phyloP scores from a whole-genome alignment of 768 basidiomycete species.

The Candolleomyces aberdarensis region DNA sequence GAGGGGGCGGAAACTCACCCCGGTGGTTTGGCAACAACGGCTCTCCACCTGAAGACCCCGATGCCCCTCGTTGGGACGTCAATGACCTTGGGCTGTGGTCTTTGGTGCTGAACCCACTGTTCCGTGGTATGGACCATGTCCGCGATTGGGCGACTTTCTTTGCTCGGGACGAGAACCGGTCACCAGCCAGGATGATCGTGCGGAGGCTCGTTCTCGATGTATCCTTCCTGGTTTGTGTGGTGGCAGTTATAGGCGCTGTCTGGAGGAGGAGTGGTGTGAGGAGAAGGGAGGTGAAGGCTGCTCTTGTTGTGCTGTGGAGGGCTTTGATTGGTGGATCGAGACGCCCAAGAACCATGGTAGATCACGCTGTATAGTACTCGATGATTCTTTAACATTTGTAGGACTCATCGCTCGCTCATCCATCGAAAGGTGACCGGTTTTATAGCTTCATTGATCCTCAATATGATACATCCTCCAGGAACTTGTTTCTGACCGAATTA shows the following conservation, averaged over 20 bases:
- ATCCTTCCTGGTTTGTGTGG: slow-evolving; percentile 65
- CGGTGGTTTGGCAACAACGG: slow-evolving; percentile 34
- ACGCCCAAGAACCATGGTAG: slow-evolving; percentile 41
- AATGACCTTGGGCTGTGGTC: slow-evolving; percentile 87
- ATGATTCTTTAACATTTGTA: slow-evolving; percentile 3
- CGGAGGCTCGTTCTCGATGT: slow-evolving; percentile 76
- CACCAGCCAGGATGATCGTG: slow-evolving; percentile 65
- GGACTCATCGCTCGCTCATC: background rate
- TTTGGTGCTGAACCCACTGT: slow-evolving; percentile 60
- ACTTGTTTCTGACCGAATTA: background rate
- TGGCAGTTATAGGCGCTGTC: slow-evolving; percentile 51
- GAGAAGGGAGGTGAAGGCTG: slow-evolving; percentile 63
- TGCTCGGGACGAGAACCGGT: slow-evolving; percentile 52
- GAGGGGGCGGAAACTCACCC: slow-evolving; percentile 35
- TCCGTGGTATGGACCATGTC: slow-evolving; percentile 46
- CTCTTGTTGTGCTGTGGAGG: slow-evolving; percentile 65
- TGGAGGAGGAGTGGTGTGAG: slow-evolving; percentile 73
- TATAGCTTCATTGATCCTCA: too few species aligned
- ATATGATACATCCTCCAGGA: too few species aligned
- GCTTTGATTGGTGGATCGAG: slow-evolving; percentile 59
- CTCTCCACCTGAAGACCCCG: slow-evolving; percentile 36
- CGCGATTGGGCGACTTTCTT: slow-evolving; percentile 57
- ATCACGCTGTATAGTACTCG: slow-evolving; percentile 41
- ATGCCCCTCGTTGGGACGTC: slow-evolving; percentile 56
- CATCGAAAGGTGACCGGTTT: too few species aligned